Base-by-base conservation (phyloP, 2,329 filamentous ascomycete genomes). In the Myriosclerotinia scirpicola region DNA sequence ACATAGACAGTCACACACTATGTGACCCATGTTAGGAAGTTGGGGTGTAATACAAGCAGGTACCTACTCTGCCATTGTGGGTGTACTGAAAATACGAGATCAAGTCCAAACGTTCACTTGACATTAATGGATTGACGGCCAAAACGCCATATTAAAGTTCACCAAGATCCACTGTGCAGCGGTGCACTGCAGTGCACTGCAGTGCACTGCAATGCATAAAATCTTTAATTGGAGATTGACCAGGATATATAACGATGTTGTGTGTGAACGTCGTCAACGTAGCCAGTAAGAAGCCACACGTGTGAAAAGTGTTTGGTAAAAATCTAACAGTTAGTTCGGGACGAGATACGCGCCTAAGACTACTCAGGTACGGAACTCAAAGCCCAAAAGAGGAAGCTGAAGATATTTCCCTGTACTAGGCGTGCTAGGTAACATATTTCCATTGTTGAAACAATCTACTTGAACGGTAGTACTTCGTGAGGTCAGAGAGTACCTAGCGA, bases 111-210 rank as follows among this genome's bases (percentile, higher is more conserved):
- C 26, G 26, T 26, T 26, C 26, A 26, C 26, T 26, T 26, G 26
- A 26, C 26, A 26, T 26, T 26, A 26, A 26, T 3, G 40, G 15
- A n/a, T 34, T n/a, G 22, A 20, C 15, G 34, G 42, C n/a, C 26
- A 26, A 38, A 50, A 40, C 6, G n/a, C 58, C 17, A 44, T 30
- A 50, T 17, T 26, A 3, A 30, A 61, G 20, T 22, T 61, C 17
- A 26, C 14, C 14, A 3, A 11, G 44, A 46, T 11, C 42, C 26
- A 59, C 11, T n/a, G 17, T 48, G 20, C 9, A 17, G 14, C 44
- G 40, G n/a, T 61, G 34, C 58, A 50, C 8, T 50, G 30, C 44
- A 50, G n/a, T 61, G 34, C 58, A 50, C 8, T 50, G 30, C 30
- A 34, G 5, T 38, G 30, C n/a, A 22, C 44, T n/a, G 1, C 17